phyloP scores from a whole-genome alignment of 768 basidiomycete species.

The Termitomyces sp. region DNA sequence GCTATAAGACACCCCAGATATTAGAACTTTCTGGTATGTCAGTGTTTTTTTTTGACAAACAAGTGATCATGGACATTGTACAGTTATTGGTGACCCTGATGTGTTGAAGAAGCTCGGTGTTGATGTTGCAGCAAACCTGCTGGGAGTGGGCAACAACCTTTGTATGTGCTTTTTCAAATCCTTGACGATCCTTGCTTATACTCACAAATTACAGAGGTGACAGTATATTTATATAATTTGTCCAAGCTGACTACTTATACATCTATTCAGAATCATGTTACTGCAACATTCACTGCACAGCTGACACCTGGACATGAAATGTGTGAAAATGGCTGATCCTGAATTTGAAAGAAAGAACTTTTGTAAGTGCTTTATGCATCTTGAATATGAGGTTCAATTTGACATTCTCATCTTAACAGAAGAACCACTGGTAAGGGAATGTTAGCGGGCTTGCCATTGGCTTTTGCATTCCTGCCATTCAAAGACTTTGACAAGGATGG shows the following conservation, averaged over 20 bases:
- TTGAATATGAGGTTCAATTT: not conserved
- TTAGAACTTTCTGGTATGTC: too few relatives aligned
- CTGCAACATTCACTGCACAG: not conserved
- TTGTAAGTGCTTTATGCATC: not conserved
- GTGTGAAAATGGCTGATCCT: not conserved
- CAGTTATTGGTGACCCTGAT: slow-evolving; percentile 8
- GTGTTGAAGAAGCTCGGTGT: slow-evolving; percentile 3
- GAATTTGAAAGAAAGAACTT: not conserved
- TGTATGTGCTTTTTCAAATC: not conserved
- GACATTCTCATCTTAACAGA: not conserved
- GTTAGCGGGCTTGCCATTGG: not conserved
- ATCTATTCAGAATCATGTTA: not conserved
- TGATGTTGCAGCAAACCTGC: slow-evolving; percentile 2
- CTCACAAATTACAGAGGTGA: not conserved
- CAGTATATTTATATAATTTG: not conserved
- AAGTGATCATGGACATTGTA: not conserved
- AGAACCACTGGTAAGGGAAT: not conserved
- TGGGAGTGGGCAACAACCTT: slow-evolving; percentile 11
- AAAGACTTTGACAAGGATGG: not conserved
- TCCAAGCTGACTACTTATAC: not conserved
- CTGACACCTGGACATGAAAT: not conserved
- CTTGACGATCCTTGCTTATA: not conserved
- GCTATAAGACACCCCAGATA: slow-evolving; percentile 2
- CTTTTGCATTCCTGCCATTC: not conserved
- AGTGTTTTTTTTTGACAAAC: too few relatives aligned